phyloP scores from a whole-genome alignment of 257 asterid genomes.

The Jacaranda mimosifolia region DNA sequence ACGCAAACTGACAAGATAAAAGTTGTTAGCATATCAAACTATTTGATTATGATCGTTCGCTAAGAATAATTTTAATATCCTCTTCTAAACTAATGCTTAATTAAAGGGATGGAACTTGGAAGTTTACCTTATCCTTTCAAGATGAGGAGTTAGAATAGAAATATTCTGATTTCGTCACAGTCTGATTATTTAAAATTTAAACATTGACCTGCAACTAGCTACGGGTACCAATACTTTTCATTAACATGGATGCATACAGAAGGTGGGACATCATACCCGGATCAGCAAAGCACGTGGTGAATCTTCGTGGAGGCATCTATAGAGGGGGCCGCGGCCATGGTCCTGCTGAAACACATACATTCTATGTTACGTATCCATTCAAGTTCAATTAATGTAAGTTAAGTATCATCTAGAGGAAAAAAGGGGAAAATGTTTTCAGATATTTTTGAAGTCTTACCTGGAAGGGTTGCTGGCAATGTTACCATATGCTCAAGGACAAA shows the following conservation, averaged over 20 bases:
- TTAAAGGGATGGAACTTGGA: not conserved
- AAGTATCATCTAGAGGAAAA: not conserved
- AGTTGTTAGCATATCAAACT: not conserved
- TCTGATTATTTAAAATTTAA: not conserved
- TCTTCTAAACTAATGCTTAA: not conserved
- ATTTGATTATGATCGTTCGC: too few relatives aligned
- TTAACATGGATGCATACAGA: not conserved
- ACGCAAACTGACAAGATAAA: not conserved
- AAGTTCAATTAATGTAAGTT: not conserved
- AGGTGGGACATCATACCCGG: not conserved
- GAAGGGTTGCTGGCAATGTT: too few relatives aligned
- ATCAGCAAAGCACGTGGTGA: conserved; percentile 9
- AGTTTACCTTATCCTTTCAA: not conserved
- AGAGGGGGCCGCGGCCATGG: not conserved
- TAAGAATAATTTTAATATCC: too few relatives aligned
- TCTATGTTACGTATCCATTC: too few relatives aligned
- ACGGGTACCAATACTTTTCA: conserved; percentile 13
- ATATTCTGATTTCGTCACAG: not conserved
- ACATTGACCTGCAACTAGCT: not conserved
- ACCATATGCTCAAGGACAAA: too few relatives aligned
- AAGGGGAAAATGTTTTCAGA: not conserved
- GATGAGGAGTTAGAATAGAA: not conserved
- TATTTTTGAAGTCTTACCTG: too few relatives aligned
- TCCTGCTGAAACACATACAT: not conserved
- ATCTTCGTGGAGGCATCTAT: conserved; percentile 2